A percentile compares a stretch with the other conserved stretches of the same genome.
These are phyloP conservation scores for Solanum chmielewskii DNA, from an alignment of 257 asterid species.

Conservation along the genomic window DNA sequence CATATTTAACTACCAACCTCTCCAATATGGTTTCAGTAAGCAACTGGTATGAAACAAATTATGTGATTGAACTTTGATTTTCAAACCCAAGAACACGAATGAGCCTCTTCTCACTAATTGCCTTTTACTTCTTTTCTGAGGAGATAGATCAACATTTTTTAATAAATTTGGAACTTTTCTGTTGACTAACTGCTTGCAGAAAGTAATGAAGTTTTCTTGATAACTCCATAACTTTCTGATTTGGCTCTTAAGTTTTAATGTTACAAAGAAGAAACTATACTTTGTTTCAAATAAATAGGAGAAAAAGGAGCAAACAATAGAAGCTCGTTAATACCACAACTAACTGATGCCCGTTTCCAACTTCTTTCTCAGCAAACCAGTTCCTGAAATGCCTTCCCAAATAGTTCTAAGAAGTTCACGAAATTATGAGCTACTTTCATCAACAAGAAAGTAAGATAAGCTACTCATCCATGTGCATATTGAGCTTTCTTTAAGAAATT, in stretches of 20 bases:
- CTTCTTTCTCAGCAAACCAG: background rate
- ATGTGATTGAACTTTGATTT: background rate
- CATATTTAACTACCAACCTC: background rate
- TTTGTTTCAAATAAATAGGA: background rate
- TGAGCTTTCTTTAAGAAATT: background rate
- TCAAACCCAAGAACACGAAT: background rate
- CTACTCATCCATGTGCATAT: background rate
- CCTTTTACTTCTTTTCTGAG: background rate
- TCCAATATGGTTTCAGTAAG: background rate
- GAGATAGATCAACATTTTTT: background rate
- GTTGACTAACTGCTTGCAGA: background rate
- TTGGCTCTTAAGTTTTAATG: background rate
- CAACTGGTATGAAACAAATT: background rate
- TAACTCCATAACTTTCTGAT: background rate
- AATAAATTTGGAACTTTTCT: background rate
- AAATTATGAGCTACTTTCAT: background rate
- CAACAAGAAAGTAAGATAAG: background rate
- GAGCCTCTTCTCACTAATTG: background rate
- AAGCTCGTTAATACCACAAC: background rate
- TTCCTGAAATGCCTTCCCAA: background rate
- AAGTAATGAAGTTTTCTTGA: background rate
- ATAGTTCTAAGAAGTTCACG: background rate
- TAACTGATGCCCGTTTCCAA: background rate
- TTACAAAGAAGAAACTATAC: background rate
- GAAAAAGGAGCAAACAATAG: background rate